Conservation (phyloP, 2,329 filamentous ascomycete species). For the Scytalidium lignicola region DNA sequence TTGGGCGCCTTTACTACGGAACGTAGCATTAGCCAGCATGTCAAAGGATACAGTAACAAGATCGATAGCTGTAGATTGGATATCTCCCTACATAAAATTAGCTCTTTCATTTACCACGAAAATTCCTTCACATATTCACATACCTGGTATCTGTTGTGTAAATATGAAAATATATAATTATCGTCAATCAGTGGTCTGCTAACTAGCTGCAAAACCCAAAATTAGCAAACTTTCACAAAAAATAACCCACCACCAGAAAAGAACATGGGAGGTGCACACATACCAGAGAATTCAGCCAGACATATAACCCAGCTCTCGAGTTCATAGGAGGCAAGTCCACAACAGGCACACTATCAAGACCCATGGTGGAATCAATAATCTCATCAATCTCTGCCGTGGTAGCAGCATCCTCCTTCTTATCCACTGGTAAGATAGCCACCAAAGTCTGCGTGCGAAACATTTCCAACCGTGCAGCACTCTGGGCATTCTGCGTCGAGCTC, state of each 20-base stretch:
- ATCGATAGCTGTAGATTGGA: conserved; percentile 72
- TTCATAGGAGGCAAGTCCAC: conserved; percentile 67
- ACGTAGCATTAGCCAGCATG: conserved; percentile 79
- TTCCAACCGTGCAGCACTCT: conserved; percentile 45
- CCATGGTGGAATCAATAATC: conserved; percentile 51
- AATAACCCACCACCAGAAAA: too few species aligned
- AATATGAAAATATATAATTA: conserved; percentile 67
- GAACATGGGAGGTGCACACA: too few species aligned
- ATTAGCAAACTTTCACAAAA: too few species aligned
- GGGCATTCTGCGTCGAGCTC: conserved; percentile 44
- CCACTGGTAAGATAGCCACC: conserved; percentile 47
- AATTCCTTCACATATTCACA: conserved; percentile 10
- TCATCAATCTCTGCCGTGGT: conserved; percentile 49
- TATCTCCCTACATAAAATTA: conserved; percentile 56
- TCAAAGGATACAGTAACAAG: conserved; percentile 87
- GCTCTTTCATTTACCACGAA: conserved; percentile 6
- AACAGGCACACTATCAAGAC: conserved; percentile 37
- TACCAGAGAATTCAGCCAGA: conserved; percentile 80
- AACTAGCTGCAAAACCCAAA: conserved; percentile 54
- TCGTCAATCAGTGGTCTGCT: conserved; percentile 83
- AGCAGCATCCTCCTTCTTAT: conserved; percentile 45
- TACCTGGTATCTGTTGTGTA: conserved; percentile 81
- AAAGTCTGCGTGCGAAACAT: conserved; percentile 53
- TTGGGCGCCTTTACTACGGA: conserved; percentile 56
- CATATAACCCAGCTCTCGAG: conserved; percentile 75